Conservation (phyloP, 768 basidiomycete species). For the Suillus subluteus region DNA sequence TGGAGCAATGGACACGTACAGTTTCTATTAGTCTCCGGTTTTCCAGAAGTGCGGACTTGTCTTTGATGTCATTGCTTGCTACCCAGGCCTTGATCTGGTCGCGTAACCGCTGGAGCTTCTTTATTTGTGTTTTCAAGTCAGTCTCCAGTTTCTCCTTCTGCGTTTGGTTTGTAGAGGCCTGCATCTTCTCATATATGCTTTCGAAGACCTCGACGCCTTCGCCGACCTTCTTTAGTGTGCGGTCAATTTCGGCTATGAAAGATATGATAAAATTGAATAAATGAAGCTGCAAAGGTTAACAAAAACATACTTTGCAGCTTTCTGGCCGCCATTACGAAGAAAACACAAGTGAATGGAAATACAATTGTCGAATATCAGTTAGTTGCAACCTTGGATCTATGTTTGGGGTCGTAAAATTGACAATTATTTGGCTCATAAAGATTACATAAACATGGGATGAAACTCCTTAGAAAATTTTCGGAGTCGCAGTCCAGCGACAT, state of each 20-base stretch:
- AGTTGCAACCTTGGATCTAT: constrained; percentile 1
- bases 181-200: constrained; percentile 98
- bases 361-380: constrained; percentile 14
- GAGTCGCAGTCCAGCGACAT: background rate
- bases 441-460: constrained; percentile 29
- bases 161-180: constrained; percentile 91
- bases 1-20: constrained; percentile 51
- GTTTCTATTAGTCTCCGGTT: constrained; percentile 97
- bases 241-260: constrained; percentile 91
- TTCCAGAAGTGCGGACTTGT: constrained; percentile 90
- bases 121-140: constrained; percentile 97
- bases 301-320: constrained; percentile 78
- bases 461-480: background rate
- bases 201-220: constrained; percentile 97
- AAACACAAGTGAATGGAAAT: constrained; percentile 17
- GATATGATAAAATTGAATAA: constrained; percentile 7
- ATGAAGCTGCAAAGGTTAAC: too few relatives aligned
- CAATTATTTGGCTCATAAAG: constrained; percentile 7
- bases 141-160: constrained; percentile 98
- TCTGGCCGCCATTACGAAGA: constrained; percentile 77
- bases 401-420: constrained; percentile 14
- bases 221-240: constrained; percentile 94
- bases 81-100: constrained; percentile 97
- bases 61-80: constrained; percentile 97
- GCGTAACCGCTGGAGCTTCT: constrained; percentile 83